Percentiles rank a stretch among this genome's conserved stretches.
These are phyloP conservation scores for Ophiostoma ulmi DNA, from an alignment of 2,329 filamentous ascomycete genomes.

Conservation along the genomic window DNA sequence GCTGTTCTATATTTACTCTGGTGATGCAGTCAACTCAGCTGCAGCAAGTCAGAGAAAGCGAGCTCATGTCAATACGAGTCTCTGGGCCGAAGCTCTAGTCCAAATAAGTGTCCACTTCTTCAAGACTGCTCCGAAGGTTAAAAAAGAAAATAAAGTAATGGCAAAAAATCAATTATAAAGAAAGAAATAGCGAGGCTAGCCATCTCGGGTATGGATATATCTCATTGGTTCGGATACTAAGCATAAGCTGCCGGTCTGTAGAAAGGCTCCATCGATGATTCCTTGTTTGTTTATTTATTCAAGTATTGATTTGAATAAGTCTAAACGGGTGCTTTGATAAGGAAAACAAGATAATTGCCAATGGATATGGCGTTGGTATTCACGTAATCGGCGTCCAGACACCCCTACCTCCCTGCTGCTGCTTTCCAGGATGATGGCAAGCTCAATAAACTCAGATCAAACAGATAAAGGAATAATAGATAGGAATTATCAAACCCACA, in stretches of 20 bases:
- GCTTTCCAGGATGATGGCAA: not conserved
- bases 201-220: slow-evolving; percentile 15
- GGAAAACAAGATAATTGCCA: not conserved
- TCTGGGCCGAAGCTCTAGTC: not conserved
- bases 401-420: not conserved
- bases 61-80: not conserved
- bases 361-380: not conserved
- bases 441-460: not conserved
- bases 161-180: not conserved
- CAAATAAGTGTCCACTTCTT: not conserved
- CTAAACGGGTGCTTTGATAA: not conserved
- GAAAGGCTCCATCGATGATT: not conserved
- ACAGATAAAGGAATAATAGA: not conserved
- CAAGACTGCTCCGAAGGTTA: not conserved
- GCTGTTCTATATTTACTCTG: not conserved
- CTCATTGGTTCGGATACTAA: slow-evolving; percentile 10
- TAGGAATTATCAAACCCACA: not conserved
- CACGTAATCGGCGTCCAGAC: not conserved
- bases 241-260: not conserved
- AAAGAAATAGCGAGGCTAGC: slow-evolving; percentile 11
- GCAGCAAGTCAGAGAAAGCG: not conserved
- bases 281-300: not conserved
- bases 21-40: too few relatives aligned
- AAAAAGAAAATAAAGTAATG: not conserved
- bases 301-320: not conserved